Percentiles rank a stretch among this genome's conserved stretches.
These are phyloP conservation scores for Rhizophagus clarus DNA, from an alignment of 192 early-diverging fungal genomes.

Conservation along the genomic window DNA sequence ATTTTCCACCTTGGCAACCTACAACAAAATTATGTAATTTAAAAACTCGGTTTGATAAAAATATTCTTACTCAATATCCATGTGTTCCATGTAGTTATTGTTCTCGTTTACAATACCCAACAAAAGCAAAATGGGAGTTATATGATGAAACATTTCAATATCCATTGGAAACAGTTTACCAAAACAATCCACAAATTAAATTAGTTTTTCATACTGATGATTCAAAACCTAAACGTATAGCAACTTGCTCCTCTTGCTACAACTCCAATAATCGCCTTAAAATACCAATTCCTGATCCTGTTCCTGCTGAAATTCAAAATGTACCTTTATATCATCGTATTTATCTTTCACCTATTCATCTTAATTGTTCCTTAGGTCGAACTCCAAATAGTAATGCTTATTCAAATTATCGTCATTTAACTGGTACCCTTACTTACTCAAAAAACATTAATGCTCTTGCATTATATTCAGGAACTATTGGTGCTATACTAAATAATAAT, in stretches of 20 bases:
- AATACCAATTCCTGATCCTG: background rate
- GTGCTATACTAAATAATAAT: conserved; percentile 1
- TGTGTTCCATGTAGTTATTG: background rate
- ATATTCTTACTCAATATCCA: background rate
- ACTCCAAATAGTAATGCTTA: background rate
- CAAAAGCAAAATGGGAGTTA: background rate
- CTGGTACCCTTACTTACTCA: background rate
- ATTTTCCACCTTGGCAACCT: background rate
- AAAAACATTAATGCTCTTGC: background rate
- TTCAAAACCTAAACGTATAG: background rate
- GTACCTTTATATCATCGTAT: background rate
- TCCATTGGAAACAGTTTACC: too few species aligned
- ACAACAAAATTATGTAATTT: background rate
- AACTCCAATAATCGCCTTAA: background rate
- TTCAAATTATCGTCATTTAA: background rate
- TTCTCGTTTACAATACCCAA: background rate
- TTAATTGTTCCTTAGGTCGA: background rate
- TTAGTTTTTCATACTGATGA: too few species aligned
- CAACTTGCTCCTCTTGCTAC: background rate
- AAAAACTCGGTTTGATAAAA: background rate
- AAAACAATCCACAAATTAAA: too few species aligned
- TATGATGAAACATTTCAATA: background rate
- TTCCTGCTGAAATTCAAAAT: background rate
- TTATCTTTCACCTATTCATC: background rate
- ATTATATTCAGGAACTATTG: background rate